Conservation (phyloP, 768 basidiomycete genomes). For the Lepiota brunneoincarnata region DNA sequence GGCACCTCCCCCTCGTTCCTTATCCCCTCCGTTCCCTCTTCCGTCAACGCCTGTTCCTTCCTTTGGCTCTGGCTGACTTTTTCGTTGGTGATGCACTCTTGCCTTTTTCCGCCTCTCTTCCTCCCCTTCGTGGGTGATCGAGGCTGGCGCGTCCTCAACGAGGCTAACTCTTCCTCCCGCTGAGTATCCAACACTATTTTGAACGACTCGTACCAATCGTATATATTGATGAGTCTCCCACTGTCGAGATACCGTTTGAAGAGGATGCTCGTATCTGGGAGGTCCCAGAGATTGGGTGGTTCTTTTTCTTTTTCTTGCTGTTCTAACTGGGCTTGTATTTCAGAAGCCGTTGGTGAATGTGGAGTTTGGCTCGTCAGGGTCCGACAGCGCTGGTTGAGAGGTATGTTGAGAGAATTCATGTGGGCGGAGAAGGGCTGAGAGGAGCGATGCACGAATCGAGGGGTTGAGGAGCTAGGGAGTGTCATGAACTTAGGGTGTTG, state of each 20-base stretch:
- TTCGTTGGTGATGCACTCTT: no score
- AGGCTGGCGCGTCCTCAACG: no score
- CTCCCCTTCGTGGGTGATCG: no score
- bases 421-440: constrained; percentile 62
- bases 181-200: constrained; percentile 63
- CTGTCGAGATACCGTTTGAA: constrained; percentile 77
- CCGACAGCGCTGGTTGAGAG: not conserved
- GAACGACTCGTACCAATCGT: constrained; percentile 87
- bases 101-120: no score
- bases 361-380: not conserved
- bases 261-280: constrained; percentile 75
- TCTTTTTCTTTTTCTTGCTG: constrained; percentile 4
- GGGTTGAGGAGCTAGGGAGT: constrained; percentile 62
- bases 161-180: constrained; percentile 19
- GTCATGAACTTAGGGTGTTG: not conserved
- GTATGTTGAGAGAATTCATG: constrained; percentile 38
- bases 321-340: not conserved
- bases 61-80: constrained; percentile 8
- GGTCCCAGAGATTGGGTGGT: constrained; percentile 37
- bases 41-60: constrained; percentile 5
- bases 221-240: constrained; percentile 81
- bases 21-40: constrained; percentile 14
- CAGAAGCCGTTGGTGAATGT: constrained; percentile 10
- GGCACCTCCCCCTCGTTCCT: constrained; percentile 29
- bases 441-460: constrained; percentile 56